A percentile compares a stretch with the other conserved stretches of the same genome.
Conservation (phyloP, 2,329 filamentous ascomycete species). For the Beauveria bassiana region DNA sequence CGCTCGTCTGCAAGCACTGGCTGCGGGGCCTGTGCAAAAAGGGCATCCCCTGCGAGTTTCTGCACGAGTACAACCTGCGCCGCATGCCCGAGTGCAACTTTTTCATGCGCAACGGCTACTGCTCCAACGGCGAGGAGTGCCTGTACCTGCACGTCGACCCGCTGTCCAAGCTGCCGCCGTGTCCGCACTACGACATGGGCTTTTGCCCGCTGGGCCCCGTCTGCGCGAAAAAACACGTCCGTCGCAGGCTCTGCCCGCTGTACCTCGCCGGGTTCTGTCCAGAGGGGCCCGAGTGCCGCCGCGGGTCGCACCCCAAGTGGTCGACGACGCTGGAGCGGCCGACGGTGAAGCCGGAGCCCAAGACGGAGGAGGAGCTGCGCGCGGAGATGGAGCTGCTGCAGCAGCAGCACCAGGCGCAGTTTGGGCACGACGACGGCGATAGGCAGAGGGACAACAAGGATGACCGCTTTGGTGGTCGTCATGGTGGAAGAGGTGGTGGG, state of each 20-base stretch:
- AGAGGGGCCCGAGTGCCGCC: constrained; percentile 64
- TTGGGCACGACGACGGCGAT: constrained; percentile 27
- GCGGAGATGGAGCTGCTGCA: constrained; percentile 28
- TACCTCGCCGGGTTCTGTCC: constrained; percentile 95
- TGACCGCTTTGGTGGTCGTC: constrained; percentile 22
- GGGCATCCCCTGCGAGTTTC: constrained; percentile 90
- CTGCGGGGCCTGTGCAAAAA: constrained; percentile 96
- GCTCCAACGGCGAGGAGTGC: constrained; percentile 94
- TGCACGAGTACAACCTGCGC: constrained; percentile 96
- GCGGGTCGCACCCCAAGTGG: constrained; percentile 79
- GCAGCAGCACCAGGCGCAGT: constrained; percentile 29
- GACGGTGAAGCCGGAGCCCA: constrained; percentile 56
- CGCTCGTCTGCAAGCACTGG: constrained; percentile 97
- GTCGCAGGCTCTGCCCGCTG: constrained; percentile 70
- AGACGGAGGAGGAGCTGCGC: constrained; percentile 39
- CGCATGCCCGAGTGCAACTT: constrained; percentile 99
- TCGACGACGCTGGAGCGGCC: constrained; percentile 69
- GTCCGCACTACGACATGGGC: constrained; percentile 86
- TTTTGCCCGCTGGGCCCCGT: constrained; percentile 87
- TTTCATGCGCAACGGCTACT: constrained; percentile 88
- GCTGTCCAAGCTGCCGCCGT: constrained; percentile 68
- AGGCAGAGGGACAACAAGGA: constrained; percentile 14
- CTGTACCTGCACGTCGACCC: constrained; percentile 87
- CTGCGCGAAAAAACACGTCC: constrained; percentile 84
- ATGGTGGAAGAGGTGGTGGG: constrained; percentile 23